These are phyloP conservation scores for Apiospora saccharicola DNA, from an alignment of 2,329 filamentous ascomycete genomes.

Conservation along the genomic window DNA sequence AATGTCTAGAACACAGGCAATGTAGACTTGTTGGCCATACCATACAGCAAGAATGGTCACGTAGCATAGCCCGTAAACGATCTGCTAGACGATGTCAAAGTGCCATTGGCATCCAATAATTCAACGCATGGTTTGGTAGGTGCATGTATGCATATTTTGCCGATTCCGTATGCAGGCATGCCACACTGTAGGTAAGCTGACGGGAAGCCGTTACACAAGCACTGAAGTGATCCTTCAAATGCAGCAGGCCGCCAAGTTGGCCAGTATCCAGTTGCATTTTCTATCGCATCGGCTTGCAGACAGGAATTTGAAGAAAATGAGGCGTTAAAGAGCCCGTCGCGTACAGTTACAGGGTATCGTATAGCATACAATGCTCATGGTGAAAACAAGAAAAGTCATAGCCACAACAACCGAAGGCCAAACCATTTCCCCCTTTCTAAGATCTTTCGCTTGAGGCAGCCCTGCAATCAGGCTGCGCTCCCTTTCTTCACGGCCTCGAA, in stretches of 20 bases:
- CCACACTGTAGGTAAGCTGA: slow-evolving; percentile 16
- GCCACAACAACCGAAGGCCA: neutral
- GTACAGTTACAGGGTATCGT: slow-evolving; percentile 10
- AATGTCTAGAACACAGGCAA: neutral
- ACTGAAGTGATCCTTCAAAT: neutral
- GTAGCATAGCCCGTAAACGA: neutral
- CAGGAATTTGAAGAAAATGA: neutral
- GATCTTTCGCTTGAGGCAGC: neutral
- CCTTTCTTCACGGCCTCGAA: slow-evolving; percentile 44
- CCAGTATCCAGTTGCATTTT: neutral
- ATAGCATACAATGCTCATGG: slow-evolving; percentile 7
- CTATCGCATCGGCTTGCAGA: neutral
- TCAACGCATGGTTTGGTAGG: neutral
- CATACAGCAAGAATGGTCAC: no score
- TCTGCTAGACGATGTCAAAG: neutral
- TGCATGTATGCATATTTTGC: neutral
- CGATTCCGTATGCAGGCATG: neutral
- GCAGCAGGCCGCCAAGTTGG: neutral
- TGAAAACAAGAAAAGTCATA: neutral
- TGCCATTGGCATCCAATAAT: neutral
- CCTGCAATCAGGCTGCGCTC: neutral
- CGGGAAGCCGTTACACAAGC: neutral
- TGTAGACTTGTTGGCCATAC: no score
- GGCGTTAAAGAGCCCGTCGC: neutral
- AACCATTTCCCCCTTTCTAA: neutral